Evolutionary conservation across 768 basidiomycete species (phyloP), one percentile per base, ranked within the genome.

Genomic region (Chlorophyllum brunneum): DNA sequence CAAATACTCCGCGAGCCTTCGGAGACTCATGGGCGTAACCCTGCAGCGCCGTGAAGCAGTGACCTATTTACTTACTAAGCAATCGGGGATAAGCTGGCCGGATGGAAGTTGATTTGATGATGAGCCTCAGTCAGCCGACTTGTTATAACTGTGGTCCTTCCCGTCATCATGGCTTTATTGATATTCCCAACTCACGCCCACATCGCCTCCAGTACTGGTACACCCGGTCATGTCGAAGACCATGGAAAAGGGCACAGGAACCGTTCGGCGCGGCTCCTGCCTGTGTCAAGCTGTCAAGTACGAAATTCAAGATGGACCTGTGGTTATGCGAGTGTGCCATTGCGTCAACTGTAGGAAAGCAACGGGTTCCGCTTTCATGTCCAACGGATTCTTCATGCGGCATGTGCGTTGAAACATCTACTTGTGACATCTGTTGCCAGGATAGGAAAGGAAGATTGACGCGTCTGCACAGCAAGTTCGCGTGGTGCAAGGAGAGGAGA

Each of bases 281-380:
- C 61, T 76, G 4, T 76, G 74, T 59, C 58, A 63, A 50, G 48
- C 62, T 7, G 63, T 76, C 24, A 60, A 61, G 47, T 76, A 71
- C 48, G 63, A 66, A 23, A 52, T 73, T 5, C 59, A 54, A 13
- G 73, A 70, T 1, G 67, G 70, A 27, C 74, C 73, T 2, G 33
- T 70, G 46, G 61, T 66, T 1, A 71, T 70, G 51, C 60, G 67
- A n/a, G 64, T 74, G 1, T 76, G 74, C 56, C 70, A 76, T 57
- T 76, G 74, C 56, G 49, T 48, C n/a, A 71, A 75, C 41, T 75
- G 74, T 57, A 68, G 65, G 59, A 74, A 74, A 58, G 64, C 68
- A 16, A 71, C 67, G 15, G 73, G 74, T 5, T 62, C 68, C n/a
- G 70, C 70, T 15, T 73, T 73, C 52, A 67, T 73, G 67, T 62